Base-by-base conservation (phyloP, 306 rosid species). In the Quercus rubra region DNA sequence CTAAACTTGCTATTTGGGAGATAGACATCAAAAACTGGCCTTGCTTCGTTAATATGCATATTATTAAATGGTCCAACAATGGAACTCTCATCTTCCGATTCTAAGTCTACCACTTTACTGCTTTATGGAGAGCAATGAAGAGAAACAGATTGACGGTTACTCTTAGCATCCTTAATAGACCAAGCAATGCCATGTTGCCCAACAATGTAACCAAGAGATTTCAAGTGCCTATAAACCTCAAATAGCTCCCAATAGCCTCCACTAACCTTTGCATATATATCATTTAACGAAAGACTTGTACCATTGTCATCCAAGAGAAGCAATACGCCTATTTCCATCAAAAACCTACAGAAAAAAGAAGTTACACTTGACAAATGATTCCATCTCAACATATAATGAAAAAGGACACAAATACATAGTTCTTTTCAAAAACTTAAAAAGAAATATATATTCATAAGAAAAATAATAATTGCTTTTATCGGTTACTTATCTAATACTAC, bases 1-100 rank as follows among this genome's bases (percentile, higher is more conserved):
- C 83, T 89, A 85, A 94, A 94, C 81, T 86, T 89, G 89, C 87
- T 88, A 78, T 92, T 93, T 66, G 99, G 99, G 35, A 83, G 95
- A 87, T 85, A 87, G 79, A 90, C 87, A 81, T 92, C 92, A 83
- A 90, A 92, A 79, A 84, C 80, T 35, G 87, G 95, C 83, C 80
- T 85, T 35, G 74, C 72, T 61, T 89, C 89, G 30, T 81, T 74
- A 33, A 92, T 83, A 54, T 85, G 90, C 88, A 91, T 20, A 41
- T 77, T 68, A 38, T 82, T 79, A 43, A 94, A 85, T 83, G 84
- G 79, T 71, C 76, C 73, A 51, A 70, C 15, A 38, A 92, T 77
- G 27, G 83, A 86, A 35, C 10, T 25, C 61, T 81, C 77, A 14
- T 84, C 79, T 64, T 80, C 31, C 5, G 78, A 81, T 70, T 66